phyloP scores from a whole-genome alignment of 2,329 filamentous ascomycete species.

The Exophiala phaeomuriformis region DNA sequence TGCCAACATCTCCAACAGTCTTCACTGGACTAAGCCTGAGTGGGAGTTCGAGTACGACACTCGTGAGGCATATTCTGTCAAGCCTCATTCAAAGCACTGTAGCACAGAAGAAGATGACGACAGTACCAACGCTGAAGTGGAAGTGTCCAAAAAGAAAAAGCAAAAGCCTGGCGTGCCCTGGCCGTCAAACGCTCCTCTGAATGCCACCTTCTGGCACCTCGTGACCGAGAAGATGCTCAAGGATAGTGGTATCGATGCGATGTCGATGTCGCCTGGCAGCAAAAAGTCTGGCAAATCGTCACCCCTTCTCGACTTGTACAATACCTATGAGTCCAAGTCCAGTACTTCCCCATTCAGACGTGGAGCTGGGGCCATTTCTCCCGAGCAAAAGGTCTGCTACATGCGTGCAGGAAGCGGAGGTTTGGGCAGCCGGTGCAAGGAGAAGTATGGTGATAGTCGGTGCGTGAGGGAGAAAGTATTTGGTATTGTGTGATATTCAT shows the following conservation, averaged over 20 bases:
- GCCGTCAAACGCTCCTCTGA: constrained; percentile 26
- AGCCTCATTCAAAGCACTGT: no score
- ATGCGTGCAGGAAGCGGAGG: constrained; percentile 25
- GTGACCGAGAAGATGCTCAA: constrained; percentile 28
- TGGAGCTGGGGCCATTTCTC: constrained; percentile 17
- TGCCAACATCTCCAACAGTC: constrained; percentile 29
- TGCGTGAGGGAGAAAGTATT: background rate
- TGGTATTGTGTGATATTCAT: no score
- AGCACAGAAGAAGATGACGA: background rate
- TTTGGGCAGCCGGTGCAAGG: background rate
- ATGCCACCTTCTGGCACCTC: constrained; percentile 30
- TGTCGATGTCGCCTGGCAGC: background rate
- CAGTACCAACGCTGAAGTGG: background rate
- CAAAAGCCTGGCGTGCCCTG: constrained; percentile 17
- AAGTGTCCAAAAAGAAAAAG: background rate
- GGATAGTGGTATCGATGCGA: no score
- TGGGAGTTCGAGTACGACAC: constrained; percentile 31
- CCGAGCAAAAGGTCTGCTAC: constrained; percentile 29
- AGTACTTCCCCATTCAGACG: constrained; percentile 23
- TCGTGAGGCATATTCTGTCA: constrained; percentile 20
- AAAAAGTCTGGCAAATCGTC: background rate
- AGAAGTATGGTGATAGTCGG: background rate
- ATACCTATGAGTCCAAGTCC: constrained; percentile 28
- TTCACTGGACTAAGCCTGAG: constrained; percentile 27
- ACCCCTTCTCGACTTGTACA: constrained; percentile 27